Conservation (phyloP, 2,329 filamentous ascomycete species). For the Fusarium sulawesiense region DNA sequence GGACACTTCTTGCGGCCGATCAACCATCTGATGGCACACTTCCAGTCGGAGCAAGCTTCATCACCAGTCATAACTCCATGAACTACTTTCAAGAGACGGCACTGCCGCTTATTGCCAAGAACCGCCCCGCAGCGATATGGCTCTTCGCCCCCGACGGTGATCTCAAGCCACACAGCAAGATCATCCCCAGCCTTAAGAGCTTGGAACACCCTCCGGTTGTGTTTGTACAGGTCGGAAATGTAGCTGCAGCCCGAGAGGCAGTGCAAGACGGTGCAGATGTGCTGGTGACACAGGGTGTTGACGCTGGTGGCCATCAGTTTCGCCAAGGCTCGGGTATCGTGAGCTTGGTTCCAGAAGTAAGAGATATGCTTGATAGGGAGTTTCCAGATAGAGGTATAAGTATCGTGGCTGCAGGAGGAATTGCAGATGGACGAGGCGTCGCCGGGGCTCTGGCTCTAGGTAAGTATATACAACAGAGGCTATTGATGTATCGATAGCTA, state of each 20-base stretch:
- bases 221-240: constrained; percentile 72
- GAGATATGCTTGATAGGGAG: constrained; percentile 57
- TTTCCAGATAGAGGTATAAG: constrained; percentile 50
- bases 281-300: constrained; percentile 70
- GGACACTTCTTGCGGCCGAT: constrained; percentile 44
- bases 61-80: constrained; percentile 62
- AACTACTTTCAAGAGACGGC: constrained; percentile 56
- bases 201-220: constrained; percentile 56
- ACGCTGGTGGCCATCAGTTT: constrained; percentile 74
- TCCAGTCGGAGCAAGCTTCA: constrained; percentile 67
- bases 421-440: constrained; percentile 66
- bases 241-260: constrained; percentile 64
- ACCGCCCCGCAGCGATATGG: constrained; percentile 71
- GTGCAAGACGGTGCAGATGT: constrained; percentile 64
- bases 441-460: constrained; percentile 67
- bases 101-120: constrained; percentile 62
- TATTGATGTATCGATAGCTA: background rate
- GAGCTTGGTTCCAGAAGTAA: constrained; percentile 68
- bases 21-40: constrained; percentile 57
- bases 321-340: constrained; percentile 65
- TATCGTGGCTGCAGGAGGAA: constrained; percentile 70
- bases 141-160: constrained; percentile 70
- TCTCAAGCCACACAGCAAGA: constrained; percentile 51
- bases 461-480: constrained; percentile 42
- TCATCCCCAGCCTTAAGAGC: constrained; percentile 52